Percentiles rank a stretch among this genome's conserved stretches.
These are phyloP conservation scores for Wickerhamomyces silvicola DNA, from an alignment of 805 yeast genomes.

Conservation along the genomic window DNA sequence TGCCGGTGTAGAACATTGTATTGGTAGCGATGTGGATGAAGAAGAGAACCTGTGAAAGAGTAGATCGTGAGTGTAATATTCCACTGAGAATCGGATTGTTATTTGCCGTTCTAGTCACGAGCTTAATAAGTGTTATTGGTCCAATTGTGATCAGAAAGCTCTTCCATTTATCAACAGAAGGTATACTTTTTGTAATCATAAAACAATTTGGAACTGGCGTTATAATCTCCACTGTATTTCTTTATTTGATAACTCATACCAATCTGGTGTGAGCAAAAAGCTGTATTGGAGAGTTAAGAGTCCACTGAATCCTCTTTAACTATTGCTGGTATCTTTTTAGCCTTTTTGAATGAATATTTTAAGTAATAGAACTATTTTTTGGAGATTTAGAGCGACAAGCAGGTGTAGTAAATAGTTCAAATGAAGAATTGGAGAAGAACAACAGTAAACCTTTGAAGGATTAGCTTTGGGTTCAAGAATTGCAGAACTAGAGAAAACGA, in stretches of 20 bases:
- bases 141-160: not conserved
- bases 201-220: constrained; percentile 1
- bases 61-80: constrained; percentile 1
- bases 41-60: too few species aligned
- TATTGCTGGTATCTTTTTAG: constrained; percentile 2
- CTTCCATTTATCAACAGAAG: not conserved
- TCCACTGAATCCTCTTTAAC: not conserved
- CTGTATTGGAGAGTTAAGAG: not conserved
- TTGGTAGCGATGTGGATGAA: too few species aligned
- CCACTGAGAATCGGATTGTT: constrained; percentile 1
- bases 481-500: constrained; percentile 34
- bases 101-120: not conserved
- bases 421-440: too few species aligned
- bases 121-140: constrained; percentile 1
- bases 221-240: constrained; percentile 1
- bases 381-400: too few species aligned
- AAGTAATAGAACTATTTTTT: not conserved
- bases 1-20: too few species aligned
- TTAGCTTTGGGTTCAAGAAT: constrained; percentile 70
- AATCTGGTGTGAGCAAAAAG: not conserved
- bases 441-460: constrained; percentile 74
- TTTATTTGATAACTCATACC: constrained; percentile 1
- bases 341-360: constrained; percentile 1
- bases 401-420: too few species aligned
- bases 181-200: not conserved